Conservation (phyloP, 495 filamentous ascomycete genomes). For the Aspergillus ostianus region DNA sequence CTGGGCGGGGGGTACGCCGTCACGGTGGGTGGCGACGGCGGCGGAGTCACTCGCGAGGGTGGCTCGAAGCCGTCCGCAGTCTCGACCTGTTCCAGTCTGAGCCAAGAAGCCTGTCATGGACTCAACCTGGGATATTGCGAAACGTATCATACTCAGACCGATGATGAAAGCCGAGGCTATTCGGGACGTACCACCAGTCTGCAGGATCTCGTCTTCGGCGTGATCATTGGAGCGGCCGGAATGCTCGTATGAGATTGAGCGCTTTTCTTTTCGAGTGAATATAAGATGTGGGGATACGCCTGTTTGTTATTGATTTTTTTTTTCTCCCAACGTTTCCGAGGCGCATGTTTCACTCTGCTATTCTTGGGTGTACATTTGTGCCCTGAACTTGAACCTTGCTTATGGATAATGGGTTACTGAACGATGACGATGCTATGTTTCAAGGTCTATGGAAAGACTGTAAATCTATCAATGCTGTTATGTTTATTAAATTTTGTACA, state of each 20-base stretch:
- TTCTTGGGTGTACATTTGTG: slow-evolving; percentile 3
- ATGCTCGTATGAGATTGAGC: slow-evolving; percentile 37
- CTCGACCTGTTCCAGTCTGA: slow-evolving; percentile 66
- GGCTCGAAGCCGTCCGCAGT: slow-evolving; percentile 54
- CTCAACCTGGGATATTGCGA: slow-evolving; percentile 54
- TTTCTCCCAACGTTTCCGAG: background rate
- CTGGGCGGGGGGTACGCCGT: slow-evolving; percentile 51
- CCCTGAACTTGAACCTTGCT: slow-evolving; percentile 9
- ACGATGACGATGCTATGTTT: slow-evolving; percentile 4
- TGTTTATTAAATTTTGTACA: slow-evolving; percentile 3
- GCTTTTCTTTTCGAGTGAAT: slow-evolving; percentile 8
- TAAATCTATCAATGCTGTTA: slow-evolving; percentile 12
- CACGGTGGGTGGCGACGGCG: slow-evolving; percentile 42
- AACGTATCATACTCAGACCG: slow-evolving; percentile 33
- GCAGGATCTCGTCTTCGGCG: slow-evolving; percentile 41
- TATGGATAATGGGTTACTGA: slow-evolving; percentile 10
- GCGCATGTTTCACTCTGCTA: background rate
- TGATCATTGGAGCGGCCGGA: slow-evolving; percentile 43
- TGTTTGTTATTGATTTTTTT: background rate
- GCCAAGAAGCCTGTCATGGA: slow-evolving; percentile 57
- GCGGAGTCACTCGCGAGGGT: slow-evolving; percentile 61
- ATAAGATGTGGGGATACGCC: slow-evolving; percentile 10
- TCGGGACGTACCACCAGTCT: slow-evolving; percentile 32
- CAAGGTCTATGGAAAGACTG: slow-evolving; percentile 13
- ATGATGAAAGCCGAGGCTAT: slow-evolving; percentile 33